Evolutionary conservation across 176 grass and related monocot species (phyloP), one percentile per base, ranked within the genome.

Genomic region (Hordeum marinum): DNA sequence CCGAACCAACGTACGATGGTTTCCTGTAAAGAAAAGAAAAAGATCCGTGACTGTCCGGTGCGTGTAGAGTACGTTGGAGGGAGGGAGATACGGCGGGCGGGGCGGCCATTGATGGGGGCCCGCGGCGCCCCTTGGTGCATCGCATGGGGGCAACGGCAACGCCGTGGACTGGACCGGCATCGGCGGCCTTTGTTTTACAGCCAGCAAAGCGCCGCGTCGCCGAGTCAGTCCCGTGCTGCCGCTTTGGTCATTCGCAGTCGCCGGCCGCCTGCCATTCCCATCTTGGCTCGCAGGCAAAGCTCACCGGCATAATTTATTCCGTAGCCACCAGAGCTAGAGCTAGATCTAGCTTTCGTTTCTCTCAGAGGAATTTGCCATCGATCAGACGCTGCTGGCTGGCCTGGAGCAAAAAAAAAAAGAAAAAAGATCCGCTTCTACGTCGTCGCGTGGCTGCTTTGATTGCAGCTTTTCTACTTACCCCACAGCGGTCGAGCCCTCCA

Each of bases 261-360:
- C 17, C n/a, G n/a, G n/a, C n/a, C n/a, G n/a, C n/a, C n/a, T n/a
- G n/a, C n/a, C n/a, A n/a, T n/a, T n/a, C n/a, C n/a, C n/a, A n/a
- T 6, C 36, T 9, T 69, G 11, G 20, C 6, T 14, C 11, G 4
- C 59, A 43, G 39, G 7, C 39, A n/a, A 65, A 65, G 25, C 12
- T 45, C 11, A 26, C 10, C 20, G 21, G 21, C 9, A 1, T 17
- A 15, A 39, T 15, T 45, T 43, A 45, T 62, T 62, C 11, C 52
- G 2, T 2, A 36, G 50, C 48, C 18, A 37, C 11, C 31, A 37
- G 15, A 6, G 13, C 63, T 5, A n/a, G 9, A 6, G 12, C 63
- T 5, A 46, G 64, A 72, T 54, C 64, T 45, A 64, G 52, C 18
- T 83, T 83, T 48, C 79, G 78, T 79, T 37, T 42, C 37, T 11